Conservation (phyloP, 495 filamentous ascomycete species). For the Neurospora tetrasperma region DNA sequence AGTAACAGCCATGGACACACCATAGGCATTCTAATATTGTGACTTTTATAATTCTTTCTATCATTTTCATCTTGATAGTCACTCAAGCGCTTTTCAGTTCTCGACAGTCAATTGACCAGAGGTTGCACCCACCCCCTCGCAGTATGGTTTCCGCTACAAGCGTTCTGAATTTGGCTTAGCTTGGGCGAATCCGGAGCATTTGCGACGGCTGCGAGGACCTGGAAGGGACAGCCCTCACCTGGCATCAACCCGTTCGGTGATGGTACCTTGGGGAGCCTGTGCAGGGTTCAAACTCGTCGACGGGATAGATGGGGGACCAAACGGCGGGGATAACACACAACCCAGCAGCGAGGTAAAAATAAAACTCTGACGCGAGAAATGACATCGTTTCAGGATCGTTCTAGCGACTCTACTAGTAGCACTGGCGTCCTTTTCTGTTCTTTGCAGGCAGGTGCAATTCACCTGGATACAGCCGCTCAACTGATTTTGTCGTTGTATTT, state of each 20-base stretch:
- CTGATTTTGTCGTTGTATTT: neutral
- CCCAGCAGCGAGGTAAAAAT: neutral
- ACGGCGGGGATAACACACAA: neutral
- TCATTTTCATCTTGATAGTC: no score
- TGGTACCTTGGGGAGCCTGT: neutral
- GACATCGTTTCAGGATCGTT: neutral
- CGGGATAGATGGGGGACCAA: neutral
- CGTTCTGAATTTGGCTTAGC: neutral
- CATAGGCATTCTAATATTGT: no score
- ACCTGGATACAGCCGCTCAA: neutral
- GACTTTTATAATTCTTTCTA: no score
- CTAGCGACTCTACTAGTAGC: no score
- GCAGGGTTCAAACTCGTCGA: neutral
- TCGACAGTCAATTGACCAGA: no score
- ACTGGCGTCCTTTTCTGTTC: neutral
- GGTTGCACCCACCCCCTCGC: no score
- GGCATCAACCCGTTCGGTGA: neutral
- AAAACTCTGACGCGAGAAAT: neutral
- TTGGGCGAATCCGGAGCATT: conserved; percentile 13
- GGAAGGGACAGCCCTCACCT: neutral
- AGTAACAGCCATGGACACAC: no score
- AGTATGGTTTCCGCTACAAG: no score
- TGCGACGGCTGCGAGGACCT: conserved; percentile 5
- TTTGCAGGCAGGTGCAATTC: neutral
- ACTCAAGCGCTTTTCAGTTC: no score